Evolutionary conservation across 2,329 filamentous ascomycete species (phyloP).

Genomic region (Xylariaceae sp.): DNA sequence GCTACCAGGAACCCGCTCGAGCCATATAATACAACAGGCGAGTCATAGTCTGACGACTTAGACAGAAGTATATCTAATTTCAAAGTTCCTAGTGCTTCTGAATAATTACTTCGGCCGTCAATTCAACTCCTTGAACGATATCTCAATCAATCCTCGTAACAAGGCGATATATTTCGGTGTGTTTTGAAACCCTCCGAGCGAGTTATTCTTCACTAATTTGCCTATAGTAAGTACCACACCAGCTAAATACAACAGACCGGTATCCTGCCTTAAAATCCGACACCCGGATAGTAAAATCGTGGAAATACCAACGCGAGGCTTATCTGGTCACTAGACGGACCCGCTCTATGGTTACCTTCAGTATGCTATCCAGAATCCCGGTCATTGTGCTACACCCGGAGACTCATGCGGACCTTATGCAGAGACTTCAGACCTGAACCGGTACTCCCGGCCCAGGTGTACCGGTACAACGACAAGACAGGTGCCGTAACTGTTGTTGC

Average conservation of each 20-base stretch:
- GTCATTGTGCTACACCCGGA: too few species aligned
- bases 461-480: slow-evolving; percentile 50
- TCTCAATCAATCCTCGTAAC: slow-evolving; percentile 50
- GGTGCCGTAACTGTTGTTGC: slow-evolving; percentile 54
- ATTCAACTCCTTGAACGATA: slow-evolving; percentile 61
- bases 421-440: slow-evolving; percentile 51
- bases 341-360: slow-evolving; percentile 57
- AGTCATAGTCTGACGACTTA: not conserved
- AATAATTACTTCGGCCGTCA: slow-evolving; percentile 59
- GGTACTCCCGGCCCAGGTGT: slow-evolving; percentile 56
- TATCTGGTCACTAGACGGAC: slow-evolving; percentile 42
- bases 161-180: slow-evolving; percentile 56
- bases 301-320: too few species aligned
- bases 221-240: too few species aligned
- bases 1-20: slow-evolving; percentile 12
- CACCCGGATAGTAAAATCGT: too few species aligned
- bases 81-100: slow-evolving; percentile 41
- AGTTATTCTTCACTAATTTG: too few species aligned
- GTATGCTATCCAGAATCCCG: not conserved
- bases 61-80: slow-evolving; percentile 3
- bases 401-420: too few species aligned
- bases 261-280: too few species aligned
- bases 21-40: slow-evolving; percentile 51
- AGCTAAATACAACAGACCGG: too few species aligned
- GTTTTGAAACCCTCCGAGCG: too few species aligned